These are phyloP conservation scores for Saccharum spontaneum DNA, from an alignment of 176 grass and related monocot genomes.

Conservation along the genomic window DNA sequence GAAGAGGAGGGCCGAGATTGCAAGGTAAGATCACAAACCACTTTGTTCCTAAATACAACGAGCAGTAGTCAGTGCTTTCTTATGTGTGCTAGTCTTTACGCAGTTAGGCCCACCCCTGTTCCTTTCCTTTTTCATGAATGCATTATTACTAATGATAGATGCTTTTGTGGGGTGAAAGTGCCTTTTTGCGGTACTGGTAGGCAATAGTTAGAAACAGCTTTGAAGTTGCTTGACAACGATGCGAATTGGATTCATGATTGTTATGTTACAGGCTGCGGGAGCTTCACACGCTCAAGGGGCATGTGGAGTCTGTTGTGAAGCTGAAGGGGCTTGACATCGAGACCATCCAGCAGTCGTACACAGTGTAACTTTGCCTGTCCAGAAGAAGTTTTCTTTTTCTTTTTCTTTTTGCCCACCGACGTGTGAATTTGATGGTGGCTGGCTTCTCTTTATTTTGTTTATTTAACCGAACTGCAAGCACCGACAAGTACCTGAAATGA, in stretches of 20 bases:
- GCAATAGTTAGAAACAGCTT: not conserved
- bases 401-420: not conserved
- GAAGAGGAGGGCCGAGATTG: conserved; percentile 68
- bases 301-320: conserved; percentile 74
- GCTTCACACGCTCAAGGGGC: conserved; percentile 67
- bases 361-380: conserved; percentile 40
- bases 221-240: not conserved
- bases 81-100: not conserved
- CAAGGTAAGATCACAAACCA: conserved; percentile 48
- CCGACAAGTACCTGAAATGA: not conserved
- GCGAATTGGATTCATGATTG: not conserved
- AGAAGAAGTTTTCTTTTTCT: not conserved
- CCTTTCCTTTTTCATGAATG: not conserved
- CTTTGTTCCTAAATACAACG: not conserved
- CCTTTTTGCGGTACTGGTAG: not conserved
- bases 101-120: not conserved
- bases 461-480: conserved; percentile 16
- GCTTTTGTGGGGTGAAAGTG: not conserved
- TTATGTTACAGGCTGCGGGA: conserved; percentile 57
- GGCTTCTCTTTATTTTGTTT: conserved; percentile 2
- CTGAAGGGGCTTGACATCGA: conserved; percentile 76
- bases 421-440: conserved; percentile 35
- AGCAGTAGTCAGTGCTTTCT: conserved; percentile 2
- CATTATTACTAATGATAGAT: conserved; percentile 14
- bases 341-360: conserved; percentile 77